Evolutionary conservation across 306 rosid species (phyloP), one percentile per base, ranked within the genome.

Genomic region (Fagus sylvatica): DNA sequence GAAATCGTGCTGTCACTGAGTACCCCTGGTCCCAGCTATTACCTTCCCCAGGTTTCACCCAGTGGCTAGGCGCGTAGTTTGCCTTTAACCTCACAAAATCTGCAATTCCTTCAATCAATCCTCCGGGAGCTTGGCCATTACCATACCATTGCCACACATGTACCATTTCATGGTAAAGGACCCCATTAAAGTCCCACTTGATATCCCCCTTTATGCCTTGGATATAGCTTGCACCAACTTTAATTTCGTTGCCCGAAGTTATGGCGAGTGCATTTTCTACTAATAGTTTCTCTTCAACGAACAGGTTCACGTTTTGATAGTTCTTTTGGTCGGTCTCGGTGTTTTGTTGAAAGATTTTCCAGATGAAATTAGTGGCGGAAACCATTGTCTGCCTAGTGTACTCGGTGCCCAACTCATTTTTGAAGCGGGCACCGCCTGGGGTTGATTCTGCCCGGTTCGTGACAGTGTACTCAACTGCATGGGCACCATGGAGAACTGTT

Each of bases 361-460:
- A 81, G 11, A 86, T 72, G 80, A 83, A 81, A 6, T 69, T 33
- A 8, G 85, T 75, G 51, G 90, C 76, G 1, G 66, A 19, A 8
- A 43, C 22, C 87, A 86, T 22, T 19, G 71, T 77, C 46, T 80
- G 79, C 37, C 15, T 39, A 48, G 83, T 22, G 74, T 80, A 86
- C n/a, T 62, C 76, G 9, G 10, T 30, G 19, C 89, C 89, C 1
- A 86, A 69, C 72, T 81, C 56, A 2, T 88, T 61, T 3, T 80
- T 69, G 61, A 81, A 90, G 65, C 84, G 81, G 33, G 54, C 41
- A 4, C 90, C 91, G 0, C 91, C 91, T 0, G 79, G 4, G 30
- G 88, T 88, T 5, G 75, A 34, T 41, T 51, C 76, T 3, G 86
- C 94, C 0, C 11, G 59, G 87, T 86, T 89, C 51, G 73, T 73